phyloP scores from a whole-genome alignment of 805 yeast species.

The Lipomyces japonicus region DNA sequence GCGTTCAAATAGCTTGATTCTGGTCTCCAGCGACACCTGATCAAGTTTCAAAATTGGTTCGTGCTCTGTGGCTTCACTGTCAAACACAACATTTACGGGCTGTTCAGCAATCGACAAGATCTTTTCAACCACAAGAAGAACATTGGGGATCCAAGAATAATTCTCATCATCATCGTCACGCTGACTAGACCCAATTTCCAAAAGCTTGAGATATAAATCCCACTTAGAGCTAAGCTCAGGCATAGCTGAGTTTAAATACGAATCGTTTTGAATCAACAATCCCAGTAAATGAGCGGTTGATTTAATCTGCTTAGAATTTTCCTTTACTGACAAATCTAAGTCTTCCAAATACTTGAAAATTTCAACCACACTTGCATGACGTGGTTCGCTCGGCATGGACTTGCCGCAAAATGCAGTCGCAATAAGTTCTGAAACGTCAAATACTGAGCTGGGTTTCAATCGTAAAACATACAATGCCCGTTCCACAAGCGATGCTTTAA shows the following conservation, averaged over 20 bases:
- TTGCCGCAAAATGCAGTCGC: conserved; percentile 20
- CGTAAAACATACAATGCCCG: conserved; percentile 28
- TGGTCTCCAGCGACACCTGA: conserved; percentile 29
- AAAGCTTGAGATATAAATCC: conserved; percentile 23
- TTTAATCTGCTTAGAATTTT: conserved; percentile 3
- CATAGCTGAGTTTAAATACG: conserved; percentile 22
- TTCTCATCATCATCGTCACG: no score
- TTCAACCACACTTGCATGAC: background rate
- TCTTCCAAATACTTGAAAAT: background rate
- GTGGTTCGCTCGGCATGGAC: background rate
- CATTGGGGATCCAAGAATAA: conserved; percentile 59
- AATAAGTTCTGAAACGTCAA: conserved; percentile 26
- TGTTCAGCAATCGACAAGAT: conserved; percentile 52
- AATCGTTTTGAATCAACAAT: conserved; percentile 28
- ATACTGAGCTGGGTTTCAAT: conserved; percentile 29
- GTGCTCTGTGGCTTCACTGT: conserved; percentile 17
- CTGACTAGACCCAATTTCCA: conserved; percentile 9
- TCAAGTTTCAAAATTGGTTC: conserved; percentile 12
- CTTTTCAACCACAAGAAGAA: conserved; percentile 54
- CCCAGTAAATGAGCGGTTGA: conserved; percentile 31
- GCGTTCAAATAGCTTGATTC: conserved; percentile 43
- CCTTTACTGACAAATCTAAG: conserved; percentile 4
- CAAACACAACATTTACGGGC: conserved; percentile 38
- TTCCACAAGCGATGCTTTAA: conserved; percentile 25
- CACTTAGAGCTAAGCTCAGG: conserved; percentile 20